Evolutionary conservation across 768 basidiomycete species (phyloP).

Genomic region (Neoboletus brunneissimus): DNA sequence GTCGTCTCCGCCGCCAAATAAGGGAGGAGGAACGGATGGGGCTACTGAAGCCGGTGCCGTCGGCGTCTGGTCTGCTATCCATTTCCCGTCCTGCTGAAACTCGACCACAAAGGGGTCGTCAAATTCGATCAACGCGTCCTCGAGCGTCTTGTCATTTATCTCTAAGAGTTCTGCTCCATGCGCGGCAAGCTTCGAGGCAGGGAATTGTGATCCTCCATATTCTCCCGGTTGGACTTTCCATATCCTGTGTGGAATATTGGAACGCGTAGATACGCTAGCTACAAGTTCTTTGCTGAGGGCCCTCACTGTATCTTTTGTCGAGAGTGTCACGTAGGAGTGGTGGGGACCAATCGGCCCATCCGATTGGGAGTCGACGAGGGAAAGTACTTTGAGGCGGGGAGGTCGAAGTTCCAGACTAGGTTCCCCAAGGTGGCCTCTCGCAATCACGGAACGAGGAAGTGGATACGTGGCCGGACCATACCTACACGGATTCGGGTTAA

Average conservation of each 20-base stretch:
- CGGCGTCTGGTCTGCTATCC: constrained; percentile 48
- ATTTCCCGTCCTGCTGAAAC: constrained; percentile 54
- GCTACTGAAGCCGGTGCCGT: constrained; percentile 5
- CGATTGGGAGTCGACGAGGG: constrained; percentile 34
- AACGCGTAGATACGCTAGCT: constrained; percentile 33
- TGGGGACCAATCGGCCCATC: constrained; percentile 29
- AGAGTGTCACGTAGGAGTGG: constrained; percentile 43
- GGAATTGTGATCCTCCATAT: constrained; percentile 30
- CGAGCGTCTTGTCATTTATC: constrained; percentile 46
- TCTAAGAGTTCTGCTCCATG: constrained; percentile 42
- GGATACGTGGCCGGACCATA: constrained; percentile 60
- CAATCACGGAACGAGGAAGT: constrained; percentile 66
- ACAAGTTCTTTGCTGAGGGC: constrained; percentile 43
- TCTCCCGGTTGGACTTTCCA: constrained; percentile 56
- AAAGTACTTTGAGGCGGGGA: constrained; percentile 57
- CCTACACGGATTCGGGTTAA: constrained; percentile 42
- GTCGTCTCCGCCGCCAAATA: constrained; percentile 53
- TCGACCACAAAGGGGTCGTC: constrained; percentile 81
- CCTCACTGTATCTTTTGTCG: constrained; percentile 49
- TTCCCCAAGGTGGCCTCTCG: constrained; percentile 49
- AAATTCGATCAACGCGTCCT: constrained; percentile 54
- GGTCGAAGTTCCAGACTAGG: constrained; percentile 71
- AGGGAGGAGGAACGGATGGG: constrained; percentile 38
- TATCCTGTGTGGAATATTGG: constrained; percentile 48
- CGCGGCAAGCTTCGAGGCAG: constrained; percentile 23